Evolutionary conservation across 2,329 filamentous ascomycete species (phyloP), one percentile per base, ranked within the genome.

Genomic region (Fusarium subtropicale): DNA sequence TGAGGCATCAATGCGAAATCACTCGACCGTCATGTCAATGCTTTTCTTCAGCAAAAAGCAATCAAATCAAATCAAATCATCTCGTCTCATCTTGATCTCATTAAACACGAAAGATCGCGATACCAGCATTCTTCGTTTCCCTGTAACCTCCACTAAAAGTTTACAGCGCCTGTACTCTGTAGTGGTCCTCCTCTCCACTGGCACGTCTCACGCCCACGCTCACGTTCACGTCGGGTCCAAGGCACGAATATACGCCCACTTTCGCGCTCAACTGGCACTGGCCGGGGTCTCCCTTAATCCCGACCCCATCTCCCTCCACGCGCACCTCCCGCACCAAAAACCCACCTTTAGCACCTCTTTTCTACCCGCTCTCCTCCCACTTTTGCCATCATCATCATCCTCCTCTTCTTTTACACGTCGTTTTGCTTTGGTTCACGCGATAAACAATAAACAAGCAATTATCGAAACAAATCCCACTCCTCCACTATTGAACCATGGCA

Each of bases 401-500:
- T 53, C 42, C 38, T 30, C 46, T 22, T 60, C 48, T 47, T 56
- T 64, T 64, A 53, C 48, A 70, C 66, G 63, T 51, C 28, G 33
- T 15, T 51, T 51, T 51, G 45, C 45, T 55, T 51, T 39, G 34
- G 31, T 61, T 64, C 59, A 55, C 64, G 64, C 54, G 64, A 57
- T 56, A 51, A 50, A 66, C 41, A 69, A 66, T 50, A 69, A 69
- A 61, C 61, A 69, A 66, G 48, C 18, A 51, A 51, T 10, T 15
- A 28, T 31, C 41, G 16, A n/a, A 38, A 51, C 47, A 26, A n/a
- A 28, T 28, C 47, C n/a, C 36, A 22, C 18, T 39, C 22, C 53
- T 7, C 34, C 13, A 41, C 48, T 34, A 46, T 18, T 38, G 24
- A 51, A 76, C 75, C 74, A 89, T 89, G 86, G 85, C 87, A 77